These are phyloP conservation scores for Hibiscus mutabilis DNA, from an alignment of 345 rosid genomes.

Conservation along the genomic window DNA sequence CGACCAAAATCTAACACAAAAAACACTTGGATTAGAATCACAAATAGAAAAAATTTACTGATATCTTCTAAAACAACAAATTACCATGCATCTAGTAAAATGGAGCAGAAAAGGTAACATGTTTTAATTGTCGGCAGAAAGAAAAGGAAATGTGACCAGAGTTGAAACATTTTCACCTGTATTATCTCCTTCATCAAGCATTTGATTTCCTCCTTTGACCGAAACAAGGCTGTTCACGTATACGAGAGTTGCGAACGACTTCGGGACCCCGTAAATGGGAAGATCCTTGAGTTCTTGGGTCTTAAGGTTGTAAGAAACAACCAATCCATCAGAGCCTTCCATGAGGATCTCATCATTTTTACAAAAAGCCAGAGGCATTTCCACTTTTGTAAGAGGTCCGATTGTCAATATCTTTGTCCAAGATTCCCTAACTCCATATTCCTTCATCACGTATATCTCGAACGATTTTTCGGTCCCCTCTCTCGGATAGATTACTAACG, in stretches of 20 bases:
- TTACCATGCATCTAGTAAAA: neutral
- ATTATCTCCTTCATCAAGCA: neutral
- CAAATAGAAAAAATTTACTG: neutral
- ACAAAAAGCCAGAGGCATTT: conserved; percentile 9
- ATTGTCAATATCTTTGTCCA: conserved; percentile 10
- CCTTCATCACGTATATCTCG: conserved; percentile 9
- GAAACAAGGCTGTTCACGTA: conserved; percentile 14
- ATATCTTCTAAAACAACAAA: neutral
- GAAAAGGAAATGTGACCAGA: neutral
- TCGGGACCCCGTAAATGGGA: conserved; percentile 8
- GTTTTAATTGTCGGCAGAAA: neutral
- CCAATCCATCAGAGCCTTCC: conserved; percentile 7
- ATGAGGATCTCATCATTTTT: conserved; percentile 10
- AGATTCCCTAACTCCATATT: conserved; percentile 6
- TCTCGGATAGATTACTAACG: neutral
- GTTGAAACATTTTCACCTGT: conserved; percentile 5
- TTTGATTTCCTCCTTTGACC: neutral
- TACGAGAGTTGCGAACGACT: conserved; percentile 6
- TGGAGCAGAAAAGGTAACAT: neutral
- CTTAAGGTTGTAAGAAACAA: conserved; percentile 9
- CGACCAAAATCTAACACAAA: conserved; percentile 7
- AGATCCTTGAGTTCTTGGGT: conserved; percentile 5
- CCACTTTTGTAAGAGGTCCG: conserved; percentile 7
- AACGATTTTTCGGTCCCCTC: neutral
- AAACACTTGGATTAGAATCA: neutral